These are phyloP conservation scores for Triangularia setosa DNA, from an alignment of 2,329 filamentous ascomycete species.

Conservation along the genomic window DNA sequence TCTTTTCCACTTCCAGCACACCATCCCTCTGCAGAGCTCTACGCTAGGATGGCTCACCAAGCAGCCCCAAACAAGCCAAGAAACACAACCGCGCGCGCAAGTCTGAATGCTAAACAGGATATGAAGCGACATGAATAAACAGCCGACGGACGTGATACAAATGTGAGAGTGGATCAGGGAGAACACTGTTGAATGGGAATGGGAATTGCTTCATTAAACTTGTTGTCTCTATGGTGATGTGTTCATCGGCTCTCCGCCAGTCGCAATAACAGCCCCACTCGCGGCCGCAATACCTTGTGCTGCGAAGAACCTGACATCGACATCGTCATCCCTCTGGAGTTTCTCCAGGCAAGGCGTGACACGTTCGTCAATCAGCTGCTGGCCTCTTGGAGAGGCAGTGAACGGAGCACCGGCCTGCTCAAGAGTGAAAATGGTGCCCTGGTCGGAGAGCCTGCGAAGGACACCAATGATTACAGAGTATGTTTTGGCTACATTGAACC, in stretches of 20 bases:
- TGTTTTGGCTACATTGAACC: slow-evolving; percentile 98
- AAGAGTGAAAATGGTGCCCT: slow-evolving; percentile 79
- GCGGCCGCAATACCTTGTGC: slow-evolving; percentile 73
- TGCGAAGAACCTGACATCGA: slow-evolving; percentile 97
- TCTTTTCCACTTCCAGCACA: neutral
- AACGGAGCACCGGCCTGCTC: slow-evolving; percentile 69
- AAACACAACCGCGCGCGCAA: neutral
- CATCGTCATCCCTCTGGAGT: slow-evolving; percentile 94
- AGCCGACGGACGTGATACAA: neutral
- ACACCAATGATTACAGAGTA: slow-evolving; percentile 86
- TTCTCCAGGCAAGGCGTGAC: slow-evolving; percentile 90
- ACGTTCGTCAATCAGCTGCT: slow-evolving; percentile 78
- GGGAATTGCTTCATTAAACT: slow-evolving; percentile 51
- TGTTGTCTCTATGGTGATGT: slow-evolving; percentile 53
- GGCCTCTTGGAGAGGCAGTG: slow-evolving; percentile 65
- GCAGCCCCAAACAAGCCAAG: neutral
- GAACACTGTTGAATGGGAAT: slow-evolving; percentile 29
- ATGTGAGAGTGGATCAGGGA: neutral
- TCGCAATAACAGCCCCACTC: slow-evolving; percentile 32
- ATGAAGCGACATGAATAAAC: neutral
- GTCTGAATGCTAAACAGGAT: neutral
- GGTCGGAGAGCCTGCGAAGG: slow-evolving; percentile 83
- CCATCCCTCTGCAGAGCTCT: neutral
- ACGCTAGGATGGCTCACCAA: neutral
- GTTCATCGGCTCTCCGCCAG: slow-evolving; percentile 58